A percentile compares a stretch with the other conserved stretches of the same genome.
phyloP scores from a whole-genome alignment of 306 rosid genomes.

The Alnus glutinosa region DNA sequence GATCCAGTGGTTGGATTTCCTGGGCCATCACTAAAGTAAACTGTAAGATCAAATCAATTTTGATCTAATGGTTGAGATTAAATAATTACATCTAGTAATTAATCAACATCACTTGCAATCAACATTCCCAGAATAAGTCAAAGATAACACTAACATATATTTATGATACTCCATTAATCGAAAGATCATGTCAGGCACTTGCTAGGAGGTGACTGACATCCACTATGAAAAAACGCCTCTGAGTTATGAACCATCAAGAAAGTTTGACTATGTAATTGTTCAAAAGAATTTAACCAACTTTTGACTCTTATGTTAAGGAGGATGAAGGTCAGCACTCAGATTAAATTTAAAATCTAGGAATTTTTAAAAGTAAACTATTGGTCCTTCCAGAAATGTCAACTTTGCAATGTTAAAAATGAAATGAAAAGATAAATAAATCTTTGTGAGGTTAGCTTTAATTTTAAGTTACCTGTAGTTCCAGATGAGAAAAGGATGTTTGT shows the following conservation, averaged over 20 bases:
- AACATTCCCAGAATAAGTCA: neutral
- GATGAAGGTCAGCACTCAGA: neutral
- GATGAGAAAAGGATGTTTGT: slow-evolving; percentile 89
- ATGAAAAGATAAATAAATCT: neutral
- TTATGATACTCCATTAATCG: neutral
- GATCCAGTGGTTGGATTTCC: no score
- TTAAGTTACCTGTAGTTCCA: slow-evolving; percentile 84
- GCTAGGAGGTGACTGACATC: neutral
- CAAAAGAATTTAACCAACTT: neutral
- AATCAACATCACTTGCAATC: neutral
- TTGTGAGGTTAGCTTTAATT: slow-evolving; percentile 18
- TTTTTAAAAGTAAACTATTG: neutral
- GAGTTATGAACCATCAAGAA: neutral
- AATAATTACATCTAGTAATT: no score
- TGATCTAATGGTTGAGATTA: no score
- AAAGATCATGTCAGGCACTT: neutral
- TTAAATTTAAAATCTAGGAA: neutral
- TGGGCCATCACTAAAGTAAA: no score
- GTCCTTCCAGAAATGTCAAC: neutral
- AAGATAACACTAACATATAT: neutral
- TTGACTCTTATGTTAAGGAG: neutral
- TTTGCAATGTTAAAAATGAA: neutral
- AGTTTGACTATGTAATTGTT: neutral
- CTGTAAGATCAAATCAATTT: no score
- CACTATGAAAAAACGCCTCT: neutral